Conservation (phyloP, 805 yeast species). For the Candida corydali region DNA sequence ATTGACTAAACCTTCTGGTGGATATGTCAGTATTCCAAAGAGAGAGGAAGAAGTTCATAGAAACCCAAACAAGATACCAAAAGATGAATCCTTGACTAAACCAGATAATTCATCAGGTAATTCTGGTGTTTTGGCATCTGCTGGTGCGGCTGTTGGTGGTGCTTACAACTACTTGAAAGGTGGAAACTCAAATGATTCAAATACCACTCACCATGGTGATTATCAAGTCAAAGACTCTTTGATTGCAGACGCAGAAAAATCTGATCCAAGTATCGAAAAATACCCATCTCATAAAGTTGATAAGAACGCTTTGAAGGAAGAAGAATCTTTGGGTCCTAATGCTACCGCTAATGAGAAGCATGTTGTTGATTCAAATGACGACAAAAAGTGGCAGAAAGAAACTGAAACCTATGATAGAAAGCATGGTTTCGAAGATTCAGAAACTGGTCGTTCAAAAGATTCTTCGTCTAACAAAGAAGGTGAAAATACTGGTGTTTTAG, state of each 20-base stretch:
- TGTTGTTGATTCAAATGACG: not conserved
- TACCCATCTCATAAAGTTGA: constrained; percentile 4
- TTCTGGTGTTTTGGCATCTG: constrained; percentile 3
- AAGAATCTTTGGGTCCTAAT: constrained; percentile 3
- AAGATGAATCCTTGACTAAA: constrained; percentile 4
- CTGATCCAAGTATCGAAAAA: constrained; percentile 4
- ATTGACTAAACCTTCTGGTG: constrained; percentile 4
- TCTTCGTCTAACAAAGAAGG: no score
- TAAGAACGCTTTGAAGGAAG: constrained; percentile 2
- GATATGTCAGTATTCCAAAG: constrained; percentile 10
- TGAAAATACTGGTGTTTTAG: constrained; percentile 2
- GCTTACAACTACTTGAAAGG: not conserved
- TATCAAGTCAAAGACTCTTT: constrained; percentile 5
- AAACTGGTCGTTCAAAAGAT: no score
- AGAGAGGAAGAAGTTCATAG: constrained; percentile 5
- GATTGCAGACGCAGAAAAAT: constrained; percentile 6
- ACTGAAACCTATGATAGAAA: constrained; percentile 23
- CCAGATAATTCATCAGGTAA: not conserved
- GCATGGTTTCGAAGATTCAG: constrained; percentile 13
- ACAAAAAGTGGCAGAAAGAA: constrained; percentile 16
- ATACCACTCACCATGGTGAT: not conserved
- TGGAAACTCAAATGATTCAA: not conserved
- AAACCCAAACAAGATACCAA: constrained; percentile 9
- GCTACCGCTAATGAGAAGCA: constrained; percentile 5
- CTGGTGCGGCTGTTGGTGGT: constrained; percentile 4